Base-by-base conservation (phyloP, 1,284 basidiomycete genomes). In the Fistulina hepatica region DNA sequence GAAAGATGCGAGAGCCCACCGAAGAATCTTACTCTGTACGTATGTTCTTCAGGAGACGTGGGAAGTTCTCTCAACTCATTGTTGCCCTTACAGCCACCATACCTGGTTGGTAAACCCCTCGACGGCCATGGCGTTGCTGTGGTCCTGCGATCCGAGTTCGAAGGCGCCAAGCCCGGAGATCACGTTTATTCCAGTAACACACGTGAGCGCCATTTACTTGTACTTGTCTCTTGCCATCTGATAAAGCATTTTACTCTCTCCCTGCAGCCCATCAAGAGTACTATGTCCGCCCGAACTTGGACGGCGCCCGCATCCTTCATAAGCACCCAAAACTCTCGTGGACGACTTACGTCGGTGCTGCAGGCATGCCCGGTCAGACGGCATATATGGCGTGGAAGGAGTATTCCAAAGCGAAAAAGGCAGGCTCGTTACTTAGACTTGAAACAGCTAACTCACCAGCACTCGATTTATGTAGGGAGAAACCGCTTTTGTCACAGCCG, bases 401-500 rank as follows among this genome's bases (percentile, higher is more conserved):
- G 39, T 61, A 55, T 41, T 52, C 60, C 0, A 43, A 57, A 16
- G 61, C 62, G 0, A 66, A 64, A 48, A 55, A 58, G 45, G 61
- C 58, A n/a, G 33, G 48, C 5, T 11, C 26, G 1, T 35, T 39
- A 15, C 36, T 44, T 9, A 44, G n/a, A n/a, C n/a, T 44, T 24
- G 36, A 28, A 7, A 41, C 43, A 19, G 43, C 43, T 9, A 39
- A 39, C 21, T 44, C 43, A 22, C 27, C 15, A 22, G 40, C 19
- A 34, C 17, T 20, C 30, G 33, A 11, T 44, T 36, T 21, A 31
- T 38, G 12, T 33, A 72, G 54, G 74, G 75, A 0, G 73, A 79
- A 30, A 67, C 61, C 0, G 67, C 71, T 4, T 73, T 75, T 37
- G 65, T 81, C 23, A 65, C 67, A 2, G 66, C 71, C 5, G 76